Conservation (phyloP, 192 early-diverging fungal species). For the Mortierella hygrophila region DNA sequence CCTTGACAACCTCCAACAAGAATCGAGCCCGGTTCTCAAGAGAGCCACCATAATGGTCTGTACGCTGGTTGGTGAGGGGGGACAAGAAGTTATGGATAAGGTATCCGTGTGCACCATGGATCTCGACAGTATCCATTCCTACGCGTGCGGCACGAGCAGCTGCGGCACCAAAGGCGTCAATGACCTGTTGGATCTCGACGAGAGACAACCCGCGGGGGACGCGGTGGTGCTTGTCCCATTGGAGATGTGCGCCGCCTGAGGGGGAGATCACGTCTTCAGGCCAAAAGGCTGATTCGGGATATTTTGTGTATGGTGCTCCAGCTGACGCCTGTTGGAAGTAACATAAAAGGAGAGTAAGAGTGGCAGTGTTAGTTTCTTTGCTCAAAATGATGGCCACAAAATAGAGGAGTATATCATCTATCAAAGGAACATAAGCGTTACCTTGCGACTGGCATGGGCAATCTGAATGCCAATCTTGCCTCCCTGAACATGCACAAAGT, state of each 20-base stretch:
- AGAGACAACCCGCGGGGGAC: constrained; percentile 72
- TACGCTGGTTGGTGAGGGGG: constrained; percentile 86
- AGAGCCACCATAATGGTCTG: constrained; percentile 92
- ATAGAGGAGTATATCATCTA: too few relatives aligned
- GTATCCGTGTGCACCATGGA: constrained; percentile 95
- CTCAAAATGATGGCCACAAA: too few relatives aligned
- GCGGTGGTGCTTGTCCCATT: constrained; percentile 57
- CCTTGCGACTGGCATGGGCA: constrained; percentile 87
- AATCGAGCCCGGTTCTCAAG: constrained; percentile 91
- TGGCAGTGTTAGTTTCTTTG: background rate
- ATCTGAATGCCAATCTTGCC: constrained; percentile 79
- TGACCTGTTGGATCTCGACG: constrained; percentile 74
- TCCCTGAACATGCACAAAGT: constrained; percentile 74
- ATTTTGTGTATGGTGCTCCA: constrained; percentile 11
- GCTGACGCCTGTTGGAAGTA: constrained; percentile 31
- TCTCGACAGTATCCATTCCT: constrained; percentile 91
- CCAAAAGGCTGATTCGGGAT: constrained; percentile 76
- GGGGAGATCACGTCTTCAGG: constrained; percentile 78
- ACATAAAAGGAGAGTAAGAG: background rate
- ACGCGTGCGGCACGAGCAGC: constrained; percentile 80
- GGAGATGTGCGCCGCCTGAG: constrained; percentile 56
- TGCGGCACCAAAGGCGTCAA: constrained; percentile 72
- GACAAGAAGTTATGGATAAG: constrained; percentile 85
- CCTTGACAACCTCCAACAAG: constrained; percentile 73
- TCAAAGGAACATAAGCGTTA: background rate